Evolutionary conservation across 108 stramenopile genomes (phyloP).

Genomic region (Skeletonema costatum): DNA sequence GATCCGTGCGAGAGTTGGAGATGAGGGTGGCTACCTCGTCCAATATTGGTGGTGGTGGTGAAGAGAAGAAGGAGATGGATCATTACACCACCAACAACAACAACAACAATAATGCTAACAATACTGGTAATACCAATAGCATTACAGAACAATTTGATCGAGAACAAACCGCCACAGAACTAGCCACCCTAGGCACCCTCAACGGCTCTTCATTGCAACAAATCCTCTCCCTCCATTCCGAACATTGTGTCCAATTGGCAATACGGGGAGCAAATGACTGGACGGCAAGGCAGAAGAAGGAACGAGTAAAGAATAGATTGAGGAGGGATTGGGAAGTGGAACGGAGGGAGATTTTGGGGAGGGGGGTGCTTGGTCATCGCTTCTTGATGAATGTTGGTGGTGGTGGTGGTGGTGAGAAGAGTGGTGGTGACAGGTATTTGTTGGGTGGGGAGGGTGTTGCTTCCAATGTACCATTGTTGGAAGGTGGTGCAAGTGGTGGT

Average conservation of each 20-base stretch:
- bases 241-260: slow-evolving; percentile 21
- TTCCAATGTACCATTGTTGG: slow-evolving; percentile 11
- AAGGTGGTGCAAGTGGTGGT: background rate
- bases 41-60: background rate
- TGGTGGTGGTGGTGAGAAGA: background rate
- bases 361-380: slow-evolving; percentile 9
- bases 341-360: slow-evolving; percentile 11
- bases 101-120: too few relatives aligned
- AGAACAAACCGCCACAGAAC: background rate
- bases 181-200: background rate
- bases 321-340: slow-evolving; percentile 13
- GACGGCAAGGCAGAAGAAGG: background rate
- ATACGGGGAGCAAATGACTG: background rate
- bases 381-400: slow-evolving; percentile 5
- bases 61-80: slow-evolving; percentile 16
- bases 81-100: too few relatives aligned
- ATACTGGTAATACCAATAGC: background rate
- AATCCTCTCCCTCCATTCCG: slow-evolving; percentile 21
- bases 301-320: slow-evolving; percentile 10
- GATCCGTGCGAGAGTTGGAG: slow-evolving; percentile 32
- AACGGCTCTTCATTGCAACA: slow-evolving; percentile 8
- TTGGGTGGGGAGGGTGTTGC: background rate
- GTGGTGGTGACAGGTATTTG: background rate
- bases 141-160: background rate
- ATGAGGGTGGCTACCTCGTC: background rate